Percentiles rank a stretch among this genome's conserved stretches.
These are phyloP conservation scores for Phialocephala subalpina DNA, from an alignment of 2,329 filamentous ascomycete species.

Conservation along the genomic window DNA sequence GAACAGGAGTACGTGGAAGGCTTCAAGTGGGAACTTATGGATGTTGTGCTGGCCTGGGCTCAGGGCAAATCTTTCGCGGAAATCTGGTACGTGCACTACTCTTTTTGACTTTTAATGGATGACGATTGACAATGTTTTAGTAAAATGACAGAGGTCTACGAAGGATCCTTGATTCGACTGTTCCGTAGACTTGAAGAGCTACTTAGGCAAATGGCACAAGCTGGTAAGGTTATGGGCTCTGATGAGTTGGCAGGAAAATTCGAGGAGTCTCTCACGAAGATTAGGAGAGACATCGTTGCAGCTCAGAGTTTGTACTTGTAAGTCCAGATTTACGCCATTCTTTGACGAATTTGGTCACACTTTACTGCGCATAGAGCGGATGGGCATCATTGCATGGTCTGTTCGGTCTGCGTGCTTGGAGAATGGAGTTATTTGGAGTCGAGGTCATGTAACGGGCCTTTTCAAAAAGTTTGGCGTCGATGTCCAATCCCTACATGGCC, in stretches of 20 bases:
- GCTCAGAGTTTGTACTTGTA: conserved; percentile 93
- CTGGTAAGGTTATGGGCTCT: conserved; percentile 97
- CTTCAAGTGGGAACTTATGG: conserved; percentile 96
- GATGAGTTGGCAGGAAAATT: conserved; percentile 94
- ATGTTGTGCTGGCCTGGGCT: conserved; percentile 92
- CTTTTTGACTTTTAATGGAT: conserved; percentile 32
- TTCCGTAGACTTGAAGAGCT: conserved; percentile 96
- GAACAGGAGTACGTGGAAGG: conserved; percentile 92
- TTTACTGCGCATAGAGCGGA: conserved; percentile 1
- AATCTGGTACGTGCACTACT: conserved; percentile 78
- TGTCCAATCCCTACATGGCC: neutral
- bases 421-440: conserved; percentile 25
- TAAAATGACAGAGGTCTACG: conserved; percentile 99
- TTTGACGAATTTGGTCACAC: neutral
- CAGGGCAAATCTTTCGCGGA: conserved; percentile 89
- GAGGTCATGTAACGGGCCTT: neutral
- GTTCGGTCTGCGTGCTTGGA: conserved; percentile 22
- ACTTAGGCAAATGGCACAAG: conserved; percentile 93
- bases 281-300: conserved; percentile 92
- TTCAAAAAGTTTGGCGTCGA: neutral
- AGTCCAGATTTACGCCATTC: conserved; percentile 29
- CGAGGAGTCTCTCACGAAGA: conserved; percentile 83
- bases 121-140: conserved; percentile 52
- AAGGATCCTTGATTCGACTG: conserved; percentile 93
- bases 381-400: conserved; percentile 25